Base-by-base conservation (phyloP, 2,329 filamentous ascomycete species). In the Monosporascus sp. region DNA sequence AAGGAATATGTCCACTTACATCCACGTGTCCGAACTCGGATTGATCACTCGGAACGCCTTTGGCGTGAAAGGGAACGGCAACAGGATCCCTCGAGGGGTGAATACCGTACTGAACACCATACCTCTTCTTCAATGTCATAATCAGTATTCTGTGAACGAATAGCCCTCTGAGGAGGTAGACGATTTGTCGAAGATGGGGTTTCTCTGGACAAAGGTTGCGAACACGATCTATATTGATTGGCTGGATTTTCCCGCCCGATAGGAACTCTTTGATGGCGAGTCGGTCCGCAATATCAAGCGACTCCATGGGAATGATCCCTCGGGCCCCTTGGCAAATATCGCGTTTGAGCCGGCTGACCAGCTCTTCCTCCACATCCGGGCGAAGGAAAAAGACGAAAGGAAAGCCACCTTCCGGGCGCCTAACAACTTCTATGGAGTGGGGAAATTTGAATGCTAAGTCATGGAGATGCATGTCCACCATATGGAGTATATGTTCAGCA, bases 1-100 rank as follows among this genome's bases (percentile, higher is more conserved):
- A 4, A 53, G 43, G 11, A 31, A 24, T 2, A 27, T 35, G n/a
- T 52, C 2, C 27, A 58, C 59, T 59, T 44, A 64, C 62, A 60
- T 64, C 78, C 0, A 86, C 84, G 57, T 91, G 86, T 0, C 84
- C 82, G 62, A 80, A 90, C 59, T 90, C 86, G 0, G 85, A 80
- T 6, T 81, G 76, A 0, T 81, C 77, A 0, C 78, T 79, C 0
- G 87, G 86, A 0, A 77, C 72, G 2, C 86, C 87, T 53, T 90
- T 89, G 0, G 84, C 83, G 11, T 80, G 74, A 48, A 78, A 90
- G 0, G 87, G 87, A 0, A 90, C 87, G 0, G 86, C 85, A 5
- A 88, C 78, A 0, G 82, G 82, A 41, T 77, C 72, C 16, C 87
- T 74, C 0, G 56, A 46, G 0, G 79, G 75, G 57, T 84, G 76